Percentiles rank a stretch among this genome's conserved stretches.
phyloP scores from a whole-genome alignment of 345 rosid species.

The Alliaria petiolata region DNA sequence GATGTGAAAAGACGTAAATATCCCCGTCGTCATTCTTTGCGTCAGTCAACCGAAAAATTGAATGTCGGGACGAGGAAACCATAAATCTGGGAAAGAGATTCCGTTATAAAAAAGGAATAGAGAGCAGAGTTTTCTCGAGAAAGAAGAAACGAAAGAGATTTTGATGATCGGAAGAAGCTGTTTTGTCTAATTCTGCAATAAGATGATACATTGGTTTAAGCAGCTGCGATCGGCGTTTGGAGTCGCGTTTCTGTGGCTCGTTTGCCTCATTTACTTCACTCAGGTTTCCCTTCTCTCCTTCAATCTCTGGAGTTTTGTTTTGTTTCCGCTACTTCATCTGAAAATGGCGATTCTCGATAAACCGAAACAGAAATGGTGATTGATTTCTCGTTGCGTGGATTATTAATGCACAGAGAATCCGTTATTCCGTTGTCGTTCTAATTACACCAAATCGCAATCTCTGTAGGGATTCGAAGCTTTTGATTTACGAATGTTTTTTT shows the following conservation, averaged over 20 bases:
- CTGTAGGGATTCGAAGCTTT: background rate
- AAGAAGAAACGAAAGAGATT: background rate
- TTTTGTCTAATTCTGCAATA: background rate
- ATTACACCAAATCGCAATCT: background rate
- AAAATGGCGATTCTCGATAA: background rate
- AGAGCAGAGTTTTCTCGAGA: background rate
- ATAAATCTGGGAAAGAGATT: constrained; percentile 17
- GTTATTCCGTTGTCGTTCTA: background rate
- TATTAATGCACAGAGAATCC: background rate
- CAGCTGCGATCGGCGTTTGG: constrained; percentile 69
- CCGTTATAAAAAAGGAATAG: background rate
- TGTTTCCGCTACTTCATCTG: background rate
- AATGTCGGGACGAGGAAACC: constrained; percentile 19
- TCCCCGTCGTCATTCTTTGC: constrained; percentile 14
- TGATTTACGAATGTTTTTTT: background rate
- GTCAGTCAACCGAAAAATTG: constrained; percentile 13
- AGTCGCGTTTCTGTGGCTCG: constrained; percentile 79
- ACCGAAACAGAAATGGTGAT: background rate
- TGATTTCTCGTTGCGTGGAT: background rate
- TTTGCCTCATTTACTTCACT: constrained; percentile 89
- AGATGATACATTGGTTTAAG: constrained; percentile 61
- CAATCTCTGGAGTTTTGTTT: background rate
- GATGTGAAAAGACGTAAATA: background rate
- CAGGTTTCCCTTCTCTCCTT: constrained; percentile 46
- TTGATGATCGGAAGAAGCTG: constrained; percentile 20